A percentile compares a stretch with the other conserved stretches of the same genome.
Evolutionary conservation across 768 basidiomycete species (phyloP).

Genomic region (Lactarius vividus): DNA sequence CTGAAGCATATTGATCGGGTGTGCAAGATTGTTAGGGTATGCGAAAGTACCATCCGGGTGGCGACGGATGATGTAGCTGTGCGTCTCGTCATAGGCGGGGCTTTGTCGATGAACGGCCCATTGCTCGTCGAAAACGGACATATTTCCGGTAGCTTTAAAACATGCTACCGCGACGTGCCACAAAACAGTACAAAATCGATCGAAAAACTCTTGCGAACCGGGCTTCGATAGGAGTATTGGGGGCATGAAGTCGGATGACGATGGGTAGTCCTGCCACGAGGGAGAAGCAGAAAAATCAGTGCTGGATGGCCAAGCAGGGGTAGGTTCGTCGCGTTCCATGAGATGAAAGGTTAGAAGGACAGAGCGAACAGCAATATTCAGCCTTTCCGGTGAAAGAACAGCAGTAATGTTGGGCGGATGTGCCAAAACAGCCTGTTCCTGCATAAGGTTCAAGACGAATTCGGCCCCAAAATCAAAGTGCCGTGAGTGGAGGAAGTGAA

Average conservation of each 20-base stretch:
- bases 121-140: conserved; percentile 85
- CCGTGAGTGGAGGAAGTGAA: conserved; percentile 80
- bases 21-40: conserved; percentile 57
- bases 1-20: conserved; percentile 70
- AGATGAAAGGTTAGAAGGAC: conserved; percentile 66
- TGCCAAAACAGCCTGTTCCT: conserved; percentile 54
- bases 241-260: conserved; percentile 63
- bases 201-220: conserved; percentile 70
- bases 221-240: conserved; percentile 54
- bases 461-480: conserved; percentile 86
- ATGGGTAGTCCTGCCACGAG: conserved; percentile 63
- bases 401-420: conserved; percentile 42
- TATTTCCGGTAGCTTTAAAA: conserved; percentile 61
- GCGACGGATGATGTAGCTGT: conserved; percentile 62
- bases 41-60: conserved; percentile 64
- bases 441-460: conserved; percentile 74
- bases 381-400: conserved; percentile 66
- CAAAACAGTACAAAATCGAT: conserved; percentile 57
- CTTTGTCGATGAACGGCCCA: conserved; percentile 64
- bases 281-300: conserved; percentile 60
- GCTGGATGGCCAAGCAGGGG: conserved; percentile 77
- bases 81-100: conserved; percentile 64
- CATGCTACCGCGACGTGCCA: conserved; percentile 57
- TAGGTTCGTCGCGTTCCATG: conserved; percentile 66
- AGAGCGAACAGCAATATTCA: conserved; percentile 72